Evolutionary conservation across 768 basidiomycete species (phyloP), one percentile per base, ranked within the genome.

Genomic region (Hericium alpestre): DNA sequence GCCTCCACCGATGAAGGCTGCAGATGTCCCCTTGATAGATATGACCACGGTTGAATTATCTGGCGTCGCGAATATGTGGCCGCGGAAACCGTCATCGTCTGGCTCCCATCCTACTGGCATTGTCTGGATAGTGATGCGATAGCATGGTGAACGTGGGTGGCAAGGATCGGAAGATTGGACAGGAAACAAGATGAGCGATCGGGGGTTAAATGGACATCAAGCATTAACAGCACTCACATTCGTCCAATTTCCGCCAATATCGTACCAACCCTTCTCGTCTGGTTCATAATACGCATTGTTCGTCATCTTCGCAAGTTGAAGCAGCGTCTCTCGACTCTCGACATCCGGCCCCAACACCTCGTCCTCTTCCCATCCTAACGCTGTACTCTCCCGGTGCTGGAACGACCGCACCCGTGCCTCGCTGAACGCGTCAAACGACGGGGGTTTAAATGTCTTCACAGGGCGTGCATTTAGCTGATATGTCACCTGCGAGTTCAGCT

Each of bases 11-110:
- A 84, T 72, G 23, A 51, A 20, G 10, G 77, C 76, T 1, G 87
- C 83, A 1, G 90, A 90, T 0, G 95, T 98, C n/a, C 95, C 95
- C 66, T 98, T 97, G 71, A 97, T 77, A 22, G 91, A 81, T 55
- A 97, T 75, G 27, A 96, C 75, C 22, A 97, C 89, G 0, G 90
- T 95, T 13, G 82, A 82, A 62, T 94, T 92, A 68, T 90, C 86
- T 10, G 75, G 74, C 1, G 82, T 81, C n/a, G 86, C 88, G 63
- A 95, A 96, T 20, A 98, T 72, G 64, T 97, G 93, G 0, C 95
- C 95, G 48, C 95, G 79, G 58, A 97, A 80, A 0, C 93, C 93
- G 67, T 96, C 90, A n/a, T 83, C 83, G 23, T 86, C 80, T 0
- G 88, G 85, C 61, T 87, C 82, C 93, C 94, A 97, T 12, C 95